A percentile compares a stretch with the other conserved stretches of the same genome.
These are phyloP conservation scores for Cadophora luteo-olivacea DNA, from an alignment of 2,329 filamentous ascomycete species.

Conservation along the genomic window DNA sequence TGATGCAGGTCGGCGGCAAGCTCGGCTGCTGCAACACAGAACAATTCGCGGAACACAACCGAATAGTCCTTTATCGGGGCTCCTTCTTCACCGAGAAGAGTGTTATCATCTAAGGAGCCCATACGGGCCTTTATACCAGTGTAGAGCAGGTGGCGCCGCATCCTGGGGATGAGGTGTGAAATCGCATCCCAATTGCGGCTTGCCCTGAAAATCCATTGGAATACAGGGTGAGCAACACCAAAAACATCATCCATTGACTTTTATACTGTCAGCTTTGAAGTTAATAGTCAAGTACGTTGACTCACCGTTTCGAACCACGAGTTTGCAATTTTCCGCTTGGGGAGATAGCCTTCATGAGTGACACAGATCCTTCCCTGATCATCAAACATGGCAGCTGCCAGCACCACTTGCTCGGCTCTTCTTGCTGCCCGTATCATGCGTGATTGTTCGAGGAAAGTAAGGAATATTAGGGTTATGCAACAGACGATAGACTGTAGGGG, in stretches of 20 bases:
- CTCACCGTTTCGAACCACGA: constrained; percentile 71
- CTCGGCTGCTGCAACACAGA: constrained; percentile 79
- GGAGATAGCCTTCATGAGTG: constrained; percentile 71
- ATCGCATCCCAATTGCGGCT: constrained; percentile 79
- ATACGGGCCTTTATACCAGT: constrained; percentile 43
- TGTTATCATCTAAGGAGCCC: constrained; percentile 50
- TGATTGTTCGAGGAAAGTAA: constrained; percentile 58
- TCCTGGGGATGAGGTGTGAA: constrained; percentile 70
- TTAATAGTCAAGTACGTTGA: not conserved
- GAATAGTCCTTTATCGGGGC: constrained; percentile 73
- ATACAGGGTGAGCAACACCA: constrained; percentile 76
- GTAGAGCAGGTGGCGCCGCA: constrained; percentile 72
- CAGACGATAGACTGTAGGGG: constrained; percentile 62
- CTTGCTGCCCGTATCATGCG: constrained; percentile 37
- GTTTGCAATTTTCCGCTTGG: constrained; percentile 79
- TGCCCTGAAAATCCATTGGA: constrained; percentile 86
- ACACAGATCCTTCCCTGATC: constrained; percentile 70
- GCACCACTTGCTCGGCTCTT: constrained; percentile 59
- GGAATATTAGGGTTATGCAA: constrained; percentile 62
- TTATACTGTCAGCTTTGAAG: constrained; percentile 18
- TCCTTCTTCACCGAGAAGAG: constrained; percentile 59
- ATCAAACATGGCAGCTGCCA: constrained; percentile 71
- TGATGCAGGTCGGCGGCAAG: constrained; percentile 72
- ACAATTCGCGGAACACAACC: constrained; percentile 79
- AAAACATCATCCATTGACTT: constrained; percentile 75